Conservation (phyloP, 179 eudicot species). For the Vitellaria paradoxa region DNA sequence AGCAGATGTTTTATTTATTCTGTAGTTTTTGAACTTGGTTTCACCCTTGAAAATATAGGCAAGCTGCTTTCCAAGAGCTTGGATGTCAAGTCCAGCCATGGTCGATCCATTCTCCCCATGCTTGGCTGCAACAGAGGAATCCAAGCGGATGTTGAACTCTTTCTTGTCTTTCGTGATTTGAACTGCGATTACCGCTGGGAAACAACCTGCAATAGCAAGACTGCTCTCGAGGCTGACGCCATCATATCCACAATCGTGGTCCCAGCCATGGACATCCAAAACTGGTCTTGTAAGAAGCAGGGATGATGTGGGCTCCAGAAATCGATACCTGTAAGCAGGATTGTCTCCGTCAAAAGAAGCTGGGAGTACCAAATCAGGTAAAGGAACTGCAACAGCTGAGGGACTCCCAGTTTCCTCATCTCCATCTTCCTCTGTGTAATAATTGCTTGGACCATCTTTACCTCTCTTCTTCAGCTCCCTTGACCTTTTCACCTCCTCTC, state of each 20-base stretch:
- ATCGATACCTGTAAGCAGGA: conserved; percentile 55
- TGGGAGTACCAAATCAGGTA: conserved; percentile 61
- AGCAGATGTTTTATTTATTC: conserved; percentile 51
- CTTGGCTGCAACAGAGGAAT: conserved; percentile 60
- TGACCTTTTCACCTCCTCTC: conserved; percentile 52
- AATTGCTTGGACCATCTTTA: conserved; percentile 22
- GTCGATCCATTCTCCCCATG: conserved; percentile 65
- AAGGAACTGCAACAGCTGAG: conserved; percentile 52
- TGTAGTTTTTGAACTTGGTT: conserved; percentile 39
- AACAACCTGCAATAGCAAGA: conserved; percentile 35
- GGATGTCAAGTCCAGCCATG: conserved; percentile 53
- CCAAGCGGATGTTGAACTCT: conserved; percentile 50
- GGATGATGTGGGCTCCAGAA: conserved; percentile 51
- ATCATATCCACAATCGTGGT: conserved; percentile 66
- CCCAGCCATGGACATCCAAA: conserved; percentile 60
- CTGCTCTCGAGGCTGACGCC: conserved; percentile 57
- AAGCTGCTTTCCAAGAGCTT: conserved; percentile 46
- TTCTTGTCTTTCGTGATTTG: conserved; percentile 67
- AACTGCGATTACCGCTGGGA: conserved; percentile 44
- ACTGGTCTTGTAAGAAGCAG: conserved; percentile 54
- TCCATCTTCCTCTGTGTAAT: conserved; percentile 31
- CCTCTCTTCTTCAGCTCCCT: conserved; percentile 44
- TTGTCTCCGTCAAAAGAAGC: conserved; percentile 57
- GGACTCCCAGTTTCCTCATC: conserved; percentile 46
- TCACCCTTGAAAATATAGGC: conserved; percentile 57